Evolutionary conservation across 441 rosid genomes (phyloP).

Genomic region (Gossypium trilobum): DNA sequence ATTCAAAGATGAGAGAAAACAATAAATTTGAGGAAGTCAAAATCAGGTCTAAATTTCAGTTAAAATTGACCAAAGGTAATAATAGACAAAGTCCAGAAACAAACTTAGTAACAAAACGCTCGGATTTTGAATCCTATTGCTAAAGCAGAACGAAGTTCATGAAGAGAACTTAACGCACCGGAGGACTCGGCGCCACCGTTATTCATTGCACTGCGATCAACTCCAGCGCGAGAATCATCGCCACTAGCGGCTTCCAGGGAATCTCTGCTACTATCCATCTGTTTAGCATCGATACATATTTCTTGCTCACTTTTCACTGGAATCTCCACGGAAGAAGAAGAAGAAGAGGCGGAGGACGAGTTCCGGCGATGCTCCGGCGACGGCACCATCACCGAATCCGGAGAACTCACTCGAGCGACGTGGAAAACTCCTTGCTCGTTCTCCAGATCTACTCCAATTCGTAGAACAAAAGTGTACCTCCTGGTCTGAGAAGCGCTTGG

Average conservation of each 20-base stretch:
- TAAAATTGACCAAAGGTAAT: slow-evolving; percentile 8
- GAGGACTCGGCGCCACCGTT: slow-evolving; percentile 33
- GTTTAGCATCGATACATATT: slow-evolving; percentile 26
- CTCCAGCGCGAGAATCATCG: slow-evolving; percentile 12
- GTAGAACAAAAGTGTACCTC: not conserved
- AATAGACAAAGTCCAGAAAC: not conserved
- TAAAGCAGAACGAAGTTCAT: not conserved
- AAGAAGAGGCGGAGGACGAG: slow-evolving; percentile 28
- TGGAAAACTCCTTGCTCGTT: slow-evolving; percentile 14
- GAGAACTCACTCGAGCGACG: slow-evolving; percentile 2
- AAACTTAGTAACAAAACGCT: not conserved
- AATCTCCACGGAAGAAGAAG: slow-evolving; percentile 32
- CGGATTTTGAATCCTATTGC: not conserved
- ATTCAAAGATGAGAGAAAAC: not conserved
- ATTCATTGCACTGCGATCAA: slow-evolving; percentile 22
- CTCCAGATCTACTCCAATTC: slow-evolving; percentile 30
- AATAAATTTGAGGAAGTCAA: not conserved
- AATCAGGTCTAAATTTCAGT: slow-evolving; percentile 12
- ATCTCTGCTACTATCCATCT: slow-evolving; percentile 21
- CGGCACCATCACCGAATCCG: slow-evolving; percentile 32
- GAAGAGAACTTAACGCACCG: slow-evolving; percentile 27
- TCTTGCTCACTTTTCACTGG: slow-evolving; percentile 32
- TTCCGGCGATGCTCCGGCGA: slow-evolving; percentile 32
- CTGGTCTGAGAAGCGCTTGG: slow-evolving; percentile 6
- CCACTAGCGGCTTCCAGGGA: slow-evolving; percentile 5